These are phyloP conservation scores for Dioscorea zingiberensis DNA, from an alignment of 106 monocot genomes.

Conservation along the genomic window DNA sequence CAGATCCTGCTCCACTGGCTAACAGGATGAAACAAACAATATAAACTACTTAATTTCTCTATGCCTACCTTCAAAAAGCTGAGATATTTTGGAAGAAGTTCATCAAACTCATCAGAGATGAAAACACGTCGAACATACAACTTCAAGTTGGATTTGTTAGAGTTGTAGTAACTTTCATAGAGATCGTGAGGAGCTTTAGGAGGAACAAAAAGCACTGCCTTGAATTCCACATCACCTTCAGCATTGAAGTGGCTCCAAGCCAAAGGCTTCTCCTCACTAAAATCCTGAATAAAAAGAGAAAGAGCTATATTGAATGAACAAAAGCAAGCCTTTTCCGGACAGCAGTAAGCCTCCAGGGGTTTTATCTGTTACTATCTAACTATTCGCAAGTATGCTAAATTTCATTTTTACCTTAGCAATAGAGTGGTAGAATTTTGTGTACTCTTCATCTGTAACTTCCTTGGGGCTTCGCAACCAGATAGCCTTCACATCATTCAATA, in stretches of 20 bases:
- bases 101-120: conserved; percentile 97
- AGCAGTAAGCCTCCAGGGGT: too few species aligned
- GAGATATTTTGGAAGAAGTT: conserved; percentile 94
- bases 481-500: conserved; percentile 96
- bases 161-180: conserved; percentile 97
- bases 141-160: conserved; percentile 84
- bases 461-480: conserved; percentile 96
- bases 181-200: conserved; percentile 97
- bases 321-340: neutral
- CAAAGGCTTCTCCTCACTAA: conserved; percentile 84
- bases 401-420: conserved; percentile 60
- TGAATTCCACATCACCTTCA: conserved; percentile 99
- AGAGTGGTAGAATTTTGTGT: conserved; percentile 87
- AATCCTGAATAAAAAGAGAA: conserved; percentile 51
- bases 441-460: conserved; percentile 96
- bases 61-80: conserved; percentile 80
- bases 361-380: too few species aligned
- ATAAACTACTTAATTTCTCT: neutral
- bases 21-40: neutral
- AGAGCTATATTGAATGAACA: neutral
- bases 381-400: too few species aligned
- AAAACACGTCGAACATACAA: conserved; percentile 95
- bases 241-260: conserved; percentile 93
- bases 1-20: neutral
- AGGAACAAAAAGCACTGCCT: conserved; percentile 90